A percentile compares a stretch with the other conserved stretches of the same genome.
Evolutionary conservation across 352 stramenopile species (phyloP).

Genomic region (Peronosclerospora sorghi): DNA sequence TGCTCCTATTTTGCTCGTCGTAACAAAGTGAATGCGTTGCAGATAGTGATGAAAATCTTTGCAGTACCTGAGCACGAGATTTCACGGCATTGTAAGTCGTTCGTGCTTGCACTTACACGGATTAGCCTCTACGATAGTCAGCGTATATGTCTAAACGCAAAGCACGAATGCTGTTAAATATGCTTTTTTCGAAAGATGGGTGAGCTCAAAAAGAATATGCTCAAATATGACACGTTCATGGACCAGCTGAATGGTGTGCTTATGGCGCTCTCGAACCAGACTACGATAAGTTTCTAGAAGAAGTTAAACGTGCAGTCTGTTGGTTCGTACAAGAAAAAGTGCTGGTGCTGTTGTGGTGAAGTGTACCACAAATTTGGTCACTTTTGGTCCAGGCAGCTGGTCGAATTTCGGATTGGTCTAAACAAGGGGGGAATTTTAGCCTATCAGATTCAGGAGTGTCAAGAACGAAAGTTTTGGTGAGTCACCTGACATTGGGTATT

Average conservation of each 20-base stretch:
- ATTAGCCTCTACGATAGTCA: slow-evolving; percentile 32
- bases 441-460: no score
- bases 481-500: no score
- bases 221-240: slow-evolving; percentile 27
- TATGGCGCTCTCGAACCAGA: slow-evolving; percentile 28
- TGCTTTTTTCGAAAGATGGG: slow-evolving; percentile 39
- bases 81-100: no score
- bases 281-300: slow-evolving; percentile 53
- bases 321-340: slow-evolving; percentile 38
- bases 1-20: slow-evolving; percentile 38
- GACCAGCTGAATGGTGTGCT: no score
- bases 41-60: slow-evolving; percentile 43
- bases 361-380: no score
- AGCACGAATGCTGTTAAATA: no score
- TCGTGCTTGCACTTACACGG: slow-evolving; percentile 21
- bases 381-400: no score
- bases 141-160: slow-evolving; percentile 24
- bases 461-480: no score
- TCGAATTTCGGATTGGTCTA: no score
- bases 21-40: slow-evolving; percentile 27
- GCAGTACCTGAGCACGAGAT: no score
- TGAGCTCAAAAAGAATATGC: slow-evolving; percentile 38
- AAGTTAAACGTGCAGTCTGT: slow-evolving; percentile 41
- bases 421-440: no score
- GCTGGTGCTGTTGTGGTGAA: no score